Conservation (phyloP, 495 filamentous ascomycete genomes). For the Trichocladium antarcticum region DNA sequence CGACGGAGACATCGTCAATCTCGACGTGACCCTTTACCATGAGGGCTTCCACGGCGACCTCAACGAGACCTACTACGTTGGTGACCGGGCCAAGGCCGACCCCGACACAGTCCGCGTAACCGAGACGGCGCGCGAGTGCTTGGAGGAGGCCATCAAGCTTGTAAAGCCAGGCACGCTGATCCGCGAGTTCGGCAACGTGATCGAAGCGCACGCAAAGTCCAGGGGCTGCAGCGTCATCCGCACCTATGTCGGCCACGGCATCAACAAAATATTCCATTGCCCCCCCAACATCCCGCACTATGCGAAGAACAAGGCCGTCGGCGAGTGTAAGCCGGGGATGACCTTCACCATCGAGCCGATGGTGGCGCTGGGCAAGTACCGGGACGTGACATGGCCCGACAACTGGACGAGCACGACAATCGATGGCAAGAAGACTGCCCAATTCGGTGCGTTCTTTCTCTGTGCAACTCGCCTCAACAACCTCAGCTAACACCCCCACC, state of each 20-base stretch:
- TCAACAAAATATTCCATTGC: conserved; percentile 76
- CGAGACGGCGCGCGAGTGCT: conserved; percentile 67
- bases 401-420: conserved; percentile 80
- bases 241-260: conserved; percentile 82
- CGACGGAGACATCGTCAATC: conserved; percentile 82
- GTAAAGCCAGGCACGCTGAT: conserved; percentile 83
- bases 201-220: conserved; percentile 76
- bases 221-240: conserved; percentile 71
- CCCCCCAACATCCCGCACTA: conserved; percentile 82
- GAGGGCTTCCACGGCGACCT: conserved; percentile 79
- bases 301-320: conserved; percentile 82
- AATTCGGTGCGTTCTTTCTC: conserved; percentile 52
- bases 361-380: conserved; percentile 71
- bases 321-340: conserved; percentile 78
- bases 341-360: conserved; percentile 91
- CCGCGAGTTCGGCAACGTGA: conserved; percentile 70
- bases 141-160: conserved; percentile 70
- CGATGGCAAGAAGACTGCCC: conserved; percentile 72
- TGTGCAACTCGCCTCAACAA: too few relatives aligned
- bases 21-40: conserved; percentile 81
- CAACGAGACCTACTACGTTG: conserved; percentile 89
- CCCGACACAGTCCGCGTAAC: conserved; percentile 75
- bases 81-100: conserved; percentile 61
- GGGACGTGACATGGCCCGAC: conserved; percentile 80
- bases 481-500: too few relatives aligned